Evolutionary conservation across 257 asterid genomes (phyloP), one percentile per base, ranked within the genome.

Genomic region (Marsdenia floribunda): DNA sequence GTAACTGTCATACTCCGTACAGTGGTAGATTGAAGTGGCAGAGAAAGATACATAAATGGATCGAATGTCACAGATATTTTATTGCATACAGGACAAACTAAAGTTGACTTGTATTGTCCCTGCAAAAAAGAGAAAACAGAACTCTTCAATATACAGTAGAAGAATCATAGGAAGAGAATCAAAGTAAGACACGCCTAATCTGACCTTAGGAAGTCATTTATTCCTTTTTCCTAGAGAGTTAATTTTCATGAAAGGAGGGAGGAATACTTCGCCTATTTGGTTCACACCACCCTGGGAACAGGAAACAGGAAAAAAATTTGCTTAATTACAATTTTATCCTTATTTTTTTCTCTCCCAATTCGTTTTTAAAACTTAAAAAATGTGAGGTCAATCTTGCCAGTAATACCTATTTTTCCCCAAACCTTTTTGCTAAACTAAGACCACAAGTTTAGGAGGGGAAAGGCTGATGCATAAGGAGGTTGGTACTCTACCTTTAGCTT

Each of bases 71-170:
- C 90, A 5, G 99, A 95, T 75, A 95, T 91, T 83, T 95, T 95
- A 79, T 88, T 87, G 81, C 99, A 95, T 63, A 80, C 87, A 78
- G 99, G 99, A 84, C 99, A 95, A 70, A 95, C 97, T 72, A 95
- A 90, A 78, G 99, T 95, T 55, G 99, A 95, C 87, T 95, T 95
- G 90, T 89, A 95, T 78, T 95, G 99, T 76, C 99, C 99, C 99
- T 95, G 90, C 75, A 83, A 80, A 85, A 83, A 6, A 29, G 73
- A 46, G 57, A 59, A 73, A 26, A 57, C 35, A 59, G 61, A 76
- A 71, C 42, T 46, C 59, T 70, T 29, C 80, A 73, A 59, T 75
- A 72, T 29, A 65, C 12, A 26, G 37, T 18, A 65, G 63, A 26
- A 52, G 38, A 16, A 9, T 69, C 26, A 49, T 46, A 1, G 37